A percentile compares a stretch with the other conserved stretches of the same genome.
Evolutionary conservation across 2,329 filamentous ascomycete genomes (phyloP).

Genomic region (Ascochyta koolunga): DNA sequence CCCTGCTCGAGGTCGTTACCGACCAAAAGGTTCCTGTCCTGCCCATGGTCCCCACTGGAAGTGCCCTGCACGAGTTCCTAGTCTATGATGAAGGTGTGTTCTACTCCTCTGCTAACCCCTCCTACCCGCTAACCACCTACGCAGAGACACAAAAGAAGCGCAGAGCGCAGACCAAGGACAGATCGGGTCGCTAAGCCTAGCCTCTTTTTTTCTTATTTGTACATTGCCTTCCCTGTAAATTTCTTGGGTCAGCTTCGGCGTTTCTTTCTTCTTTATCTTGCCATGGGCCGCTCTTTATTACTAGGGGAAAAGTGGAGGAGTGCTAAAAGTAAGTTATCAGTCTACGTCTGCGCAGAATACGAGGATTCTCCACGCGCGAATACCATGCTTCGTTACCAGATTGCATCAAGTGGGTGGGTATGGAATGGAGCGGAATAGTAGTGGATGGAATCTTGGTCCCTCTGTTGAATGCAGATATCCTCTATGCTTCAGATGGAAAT

Average conservation of each 20-base stretch:
- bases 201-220: conserved; percentile 2
- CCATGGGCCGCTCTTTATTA: neutral
- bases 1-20: conserved; percentile 87
- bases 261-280: conserved; percentile 9
- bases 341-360: neutral
- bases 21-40: conserved; percentile 92
- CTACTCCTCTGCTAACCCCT: no score
- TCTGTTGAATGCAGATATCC: neutral
- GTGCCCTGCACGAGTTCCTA: conserved; percentile 89
- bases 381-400: neutral
- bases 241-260: conserved; percentile 27
- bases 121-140: conserved; percentile 13
- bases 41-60: conserved; percentile 93
- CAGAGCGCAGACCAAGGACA: conserved; percentile 38
- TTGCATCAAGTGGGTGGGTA: neutral
- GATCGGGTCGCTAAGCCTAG: conserved; percentile 35
- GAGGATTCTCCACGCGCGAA: no score
- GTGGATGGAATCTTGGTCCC: neutral
- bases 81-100: conserved; percentile 78
- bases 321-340: conserved; percentile 14
- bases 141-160: conserved; percentile 33
- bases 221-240: conserved; percentile 27
- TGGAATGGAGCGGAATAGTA: neutral
- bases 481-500: neutral
- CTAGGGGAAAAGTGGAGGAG: neutral